These are phyloP conservation scores for Delphinella strobiligena DNA, from an alignment of 2,329 filamentous ascomycete genomes.

Conservation along the genomic window DNA sequence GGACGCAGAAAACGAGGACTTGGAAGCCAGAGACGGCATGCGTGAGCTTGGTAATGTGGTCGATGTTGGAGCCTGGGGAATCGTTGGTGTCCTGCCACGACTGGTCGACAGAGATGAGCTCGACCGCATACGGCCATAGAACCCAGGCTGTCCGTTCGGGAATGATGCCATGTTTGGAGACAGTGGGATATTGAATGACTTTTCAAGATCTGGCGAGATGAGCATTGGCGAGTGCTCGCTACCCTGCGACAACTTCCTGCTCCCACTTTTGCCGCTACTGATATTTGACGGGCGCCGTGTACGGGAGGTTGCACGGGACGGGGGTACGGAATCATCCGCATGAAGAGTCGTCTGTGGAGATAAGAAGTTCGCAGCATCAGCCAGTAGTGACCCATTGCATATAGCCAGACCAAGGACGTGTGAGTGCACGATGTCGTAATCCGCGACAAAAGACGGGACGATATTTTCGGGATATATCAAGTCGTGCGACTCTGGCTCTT, in stretches of 20 bases:
- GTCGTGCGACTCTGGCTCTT: slow-evolving; percentile 11
- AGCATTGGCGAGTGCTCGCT: slow-evolving; percentile 11
- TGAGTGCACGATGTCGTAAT: slow-evolving; percentile 66
- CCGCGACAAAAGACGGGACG: slow-evolving; percentile 62
- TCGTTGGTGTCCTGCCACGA: slow-evolving; percentile 11
- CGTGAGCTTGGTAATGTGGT: slow-evolving; percentile 8
- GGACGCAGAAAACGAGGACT: slow-evolving; percentile 26
- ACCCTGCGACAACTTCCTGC: slow-evolving; percentile 9
- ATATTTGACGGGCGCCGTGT: slow-evolving; percentile 6
- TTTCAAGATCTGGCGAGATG: slow-evolving; percentile 7
- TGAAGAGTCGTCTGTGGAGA: slow-evolving; percentile 37
- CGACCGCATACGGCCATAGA: slow-evolving; percentile 37
- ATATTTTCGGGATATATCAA: slow-evolving; percentile 52
- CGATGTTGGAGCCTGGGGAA: slow-evolving; percentile 6
- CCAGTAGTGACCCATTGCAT: slow-evolving; percentile 57
- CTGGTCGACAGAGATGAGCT: slow-evolving; percentile 40
- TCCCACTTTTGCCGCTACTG: slow-evolving; percentile 6
- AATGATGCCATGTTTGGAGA: slow-evolving; percentile 29
- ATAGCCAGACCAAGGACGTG: slow-evolving; percentile 61
- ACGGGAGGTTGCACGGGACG: slow-evolving; percentile 9
- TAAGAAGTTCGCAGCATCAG: slow-evolving; percentile 47
- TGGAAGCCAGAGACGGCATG: slow-evolving; percentile 26
- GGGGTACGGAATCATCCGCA: slow-evolving; percentile 20
- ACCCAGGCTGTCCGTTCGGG: slow-evolving; percentile 5
- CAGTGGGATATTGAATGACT: slow-evolving; percentile 30